These are phyloP conservation scores for Cercospora canescens DNA, from an alignment of 2,329 filamentous ascomycete genomes.

Conservation along the genomic window DNA sequence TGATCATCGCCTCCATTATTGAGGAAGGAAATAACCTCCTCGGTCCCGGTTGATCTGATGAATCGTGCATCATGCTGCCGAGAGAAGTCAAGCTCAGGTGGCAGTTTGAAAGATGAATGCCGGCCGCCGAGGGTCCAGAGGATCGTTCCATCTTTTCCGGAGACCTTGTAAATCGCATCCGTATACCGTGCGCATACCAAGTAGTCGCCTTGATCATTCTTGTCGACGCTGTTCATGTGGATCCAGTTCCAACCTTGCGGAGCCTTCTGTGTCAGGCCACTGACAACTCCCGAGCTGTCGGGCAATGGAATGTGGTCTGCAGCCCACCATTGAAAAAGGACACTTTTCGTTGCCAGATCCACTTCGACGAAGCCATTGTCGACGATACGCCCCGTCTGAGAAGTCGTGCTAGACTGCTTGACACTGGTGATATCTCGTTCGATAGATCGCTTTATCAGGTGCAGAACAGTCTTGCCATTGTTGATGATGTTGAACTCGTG, in stretches of 20 bases:
- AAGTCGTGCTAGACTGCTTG: background rate
- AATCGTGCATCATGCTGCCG: constrained; percentile 20
- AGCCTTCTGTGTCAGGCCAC: background rate
- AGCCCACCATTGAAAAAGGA: constrained; percentile 40
- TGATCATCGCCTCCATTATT: constrained; percentile 15
- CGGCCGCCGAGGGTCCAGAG: constrained; percentile 39
- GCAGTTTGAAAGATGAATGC: constrained; percentile 11
- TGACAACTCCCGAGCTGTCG: constrained; percentile 27
- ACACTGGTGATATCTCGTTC: background rate
- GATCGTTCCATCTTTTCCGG: constrained; percentile 36
- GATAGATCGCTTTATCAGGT: constrained; percentile 1
- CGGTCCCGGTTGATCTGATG: background rate
- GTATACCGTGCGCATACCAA: constrained; percentile 42
- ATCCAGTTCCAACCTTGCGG: constrained; percentile 21
- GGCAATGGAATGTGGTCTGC: constrained; percentile 35
- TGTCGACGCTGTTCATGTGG: constrained; percentile 44
- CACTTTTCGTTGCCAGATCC: constrained; percentile 34
- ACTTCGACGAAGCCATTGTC: constrained; percentile 29
- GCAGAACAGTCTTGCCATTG: constrained; percentile 35
- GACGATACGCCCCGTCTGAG: background rate
- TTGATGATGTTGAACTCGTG: constrained; percentile 42
- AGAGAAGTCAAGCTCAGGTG: constrained; percentile 14
- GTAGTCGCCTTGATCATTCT: constrained; percentile 40
- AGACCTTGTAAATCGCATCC: constrained; percentile 41
- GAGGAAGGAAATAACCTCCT: constrained; percentile 16